These are phyloP conservation scores for Ogataea nonfermentans DNA, from an alignment of 805 yeast genomes.

Conservation along the genomic window DNA sequence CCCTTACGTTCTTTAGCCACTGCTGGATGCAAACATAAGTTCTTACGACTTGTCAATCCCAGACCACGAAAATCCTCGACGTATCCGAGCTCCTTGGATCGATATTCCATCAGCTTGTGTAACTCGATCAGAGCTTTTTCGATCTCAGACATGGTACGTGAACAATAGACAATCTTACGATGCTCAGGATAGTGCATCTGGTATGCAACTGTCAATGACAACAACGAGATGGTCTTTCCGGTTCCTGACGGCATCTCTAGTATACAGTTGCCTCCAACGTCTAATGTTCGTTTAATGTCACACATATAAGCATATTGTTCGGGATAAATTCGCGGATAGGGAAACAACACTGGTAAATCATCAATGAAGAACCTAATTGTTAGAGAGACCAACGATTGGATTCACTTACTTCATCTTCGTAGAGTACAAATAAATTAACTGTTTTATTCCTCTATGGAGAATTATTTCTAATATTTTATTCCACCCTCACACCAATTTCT, in stretches of 20 bases:
- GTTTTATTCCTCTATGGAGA: not conserved
- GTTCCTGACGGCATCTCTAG: constrained; percentile 99
- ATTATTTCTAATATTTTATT: constrained; percentile 1
- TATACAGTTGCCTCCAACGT: constrained; percentile 95
- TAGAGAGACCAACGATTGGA: not conserved
- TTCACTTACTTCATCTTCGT: constrained; percentile 8
- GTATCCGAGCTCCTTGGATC: constrained; percentile 79
- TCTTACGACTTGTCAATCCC: constrained; percentile 93
- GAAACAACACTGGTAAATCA: constrained; percentile 93
- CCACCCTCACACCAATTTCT: constrained; percentile 35
- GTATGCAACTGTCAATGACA: constrained; percentile 90
- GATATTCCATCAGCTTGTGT: constrained; percentile 80
- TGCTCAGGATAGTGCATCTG: constrained; percentile 93
- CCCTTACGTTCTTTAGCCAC: constrained; percentile 90
- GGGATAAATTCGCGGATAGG: constrained; percentile 95
- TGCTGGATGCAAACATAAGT: constrained; percentile 85
- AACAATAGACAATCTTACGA: constrained; percentile 90
- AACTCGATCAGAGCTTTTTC: constrained; percentile 95
- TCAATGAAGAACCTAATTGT: constrained; percentile 76
- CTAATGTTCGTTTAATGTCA: constrained; percentile 88
- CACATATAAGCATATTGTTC: constrained; percentile 98
- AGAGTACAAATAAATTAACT: not conserved
- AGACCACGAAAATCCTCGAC: constrained; percentile 90
- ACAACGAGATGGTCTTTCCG: constrained; percentile 91
- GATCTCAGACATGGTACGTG: constrained; percentile 99